Percentiles rank a stretch among this genome's conserved stretches.
Conservation (phyloP, 2,329 filamentous ascomycete genomes). For the Sporothrix pseudoabietina region DNA sequence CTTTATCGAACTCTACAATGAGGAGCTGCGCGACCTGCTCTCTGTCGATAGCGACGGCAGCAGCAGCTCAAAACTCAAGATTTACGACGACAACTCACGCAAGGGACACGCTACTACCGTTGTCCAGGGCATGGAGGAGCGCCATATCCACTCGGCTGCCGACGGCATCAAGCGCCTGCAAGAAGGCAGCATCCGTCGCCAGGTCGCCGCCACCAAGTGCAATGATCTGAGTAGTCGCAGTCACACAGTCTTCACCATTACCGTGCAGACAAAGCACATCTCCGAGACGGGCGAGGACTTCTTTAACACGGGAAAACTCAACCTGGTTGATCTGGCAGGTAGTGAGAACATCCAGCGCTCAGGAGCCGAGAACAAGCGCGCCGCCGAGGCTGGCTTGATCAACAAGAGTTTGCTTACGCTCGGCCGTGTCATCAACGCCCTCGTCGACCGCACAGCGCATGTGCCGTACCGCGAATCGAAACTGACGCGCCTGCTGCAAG, state of each 20-base stretch:
- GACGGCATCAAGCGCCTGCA: slow-evolving; percentile 89
- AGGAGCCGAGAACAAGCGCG: slow-evolving; percentile 96
- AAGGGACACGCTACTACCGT: slow-evolving; percentile 83
- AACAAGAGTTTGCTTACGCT: slow-evolving; percentile 97
- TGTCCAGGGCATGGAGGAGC: slow-evolving; percentile 97
- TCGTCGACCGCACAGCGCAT: slow-evolving; percentile 86
- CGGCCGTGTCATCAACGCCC: slow-evolving; percentile 93
- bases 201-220: slow-evolving; percentile 99
- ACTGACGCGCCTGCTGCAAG: slow-evolving; percentile 89
- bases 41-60: slow-evolving; percentile 68
- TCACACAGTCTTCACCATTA: slow-evolving; percentile 97
- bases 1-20: slow-evolving; percentile 98
- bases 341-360: slow-evolving; percentile 98
- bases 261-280: slow-evolving; percentile 81
- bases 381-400: slow-evolving; percentile 91
- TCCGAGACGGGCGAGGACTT: slow-evolving; percentile 86
- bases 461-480: slow-evolving; percentile 95
- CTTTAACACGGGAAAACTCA: slow-evolving; percentile 88
- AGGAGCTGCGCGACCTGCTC: slow-evolving; percentile 89
- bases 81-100: slow-evolving; percentile 86
- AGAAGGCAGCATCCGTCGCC: slow-evolving; percentile 85
- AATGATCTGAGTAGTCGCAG: slow-evolving; percentile 96
- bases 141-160: slow-evolving; percentile 80
- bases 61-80: slow-evolving; percentile 71
- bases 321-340: slow-evolving; percentile 92